Conservation (phyloP, 1,139 yeast genomes). For the Yamadazyma buinensis region DNA sequence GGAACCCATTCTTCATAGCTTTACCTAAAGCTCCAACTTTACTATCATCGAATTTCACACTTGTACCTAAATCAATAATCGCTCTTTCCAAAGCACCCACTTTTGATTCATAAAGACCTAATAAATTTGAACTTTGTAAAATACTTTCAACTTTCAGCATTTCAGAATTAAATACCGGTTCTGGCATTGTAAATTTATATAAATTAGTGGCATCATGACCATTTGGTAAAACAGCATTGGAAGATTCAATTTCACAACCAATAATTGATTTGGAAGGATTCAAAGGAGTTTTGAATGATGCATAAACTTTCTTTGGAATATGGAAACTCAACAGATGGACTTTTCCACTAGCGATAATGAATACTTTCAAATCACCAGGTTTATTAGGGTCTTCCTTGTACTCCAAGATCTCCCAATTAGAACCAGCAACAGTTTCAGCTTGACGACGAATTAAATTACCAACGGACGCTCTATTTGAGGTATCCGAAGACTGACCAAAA, state of each 20-base stretch:
- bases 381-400: slow-evolving; percentile 52
- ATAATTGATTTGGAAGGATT: slow-evolving; percentile 42
- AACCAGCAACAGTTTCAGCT: slow-evolving; percentile 72
- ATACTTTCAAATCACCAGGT: slow-evolving; percentile 77
- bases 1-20: slow-evolving; percentile 84
- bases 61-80: slow-evolving; percentile 71
- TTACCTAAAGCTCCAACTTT: slow-evolving; percentile 80
- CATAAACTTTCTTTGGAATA: slow-evolving; percentile 69
- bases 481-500: slow-evolving; percentile 63
- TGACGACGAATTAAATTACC: slow-evolving; percentile 71
- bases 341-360: slow-evolving; percentile 64
- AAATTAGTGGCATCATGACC: slow-evolving; percentile 58
- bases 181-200: slow-evolving; percentile 67
- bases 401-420: slow-evolving; percentile 84
- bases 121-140: slow-evolving; percentile 58
- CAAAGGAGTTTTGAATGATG: slow-evolving; percentile 56
- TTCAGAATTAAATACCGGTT: slow-evolving; percentile 56
- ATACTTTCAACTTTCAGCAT: slow-evolving; percentile 56
- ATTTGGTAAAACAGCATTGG: slow-evolving; percentile 63
- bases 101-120: slow-evolving; percentile 77
- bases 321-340: slow-evolving; percentile 71
- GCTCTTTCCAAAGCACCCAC: slow-evolving; percentile 69
- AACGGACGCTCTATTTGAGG: slow-evolving; percentile 49
- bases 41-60: slow-evolving; percentile 65
- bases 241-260: slow-evolving; percentile 57